Evolutionary conservation across 257 asterid genomes (phyloP), one percentile per base, ranked within the genome.

Genomic region (Capsicum chinense): DNA sequence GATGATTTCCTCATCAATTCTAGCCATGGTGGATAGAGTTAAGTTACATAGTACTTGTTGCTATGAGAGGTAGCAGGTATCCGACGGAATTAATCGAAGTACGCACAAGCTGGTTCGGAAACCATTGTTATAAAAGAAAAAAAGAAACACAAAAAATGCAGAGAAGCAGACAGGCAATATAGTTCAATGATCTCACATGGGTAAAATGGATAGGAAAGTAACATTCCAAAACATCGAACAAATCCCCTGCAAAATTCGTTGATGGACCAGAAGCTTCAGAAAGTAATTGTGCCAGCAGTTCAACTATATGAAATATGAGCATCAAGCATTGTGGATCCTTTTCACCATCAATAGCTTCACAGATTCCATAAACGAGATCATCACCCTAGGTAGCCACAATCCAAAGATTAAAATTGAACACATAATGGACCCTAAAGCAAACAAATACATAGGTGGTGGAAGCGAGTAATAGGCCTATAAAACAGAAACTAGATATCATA

Each of bases 141-240:
- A 26, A 26, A 26, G 2, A 11, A 10, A 21, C 11, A 8, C 3
- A 35, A 76, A 79, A 71, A 82, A 79, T 79, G 80, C 54, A 58
- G 35, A 84, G 57, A 15, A 56, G 48, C 80, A 73, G 83, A 85
- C 39, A 26, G 62, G 56, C 83, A 64, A 76, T 63, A 7, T 69
- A 81, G 84, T 78, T 80, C 58, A 73, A 86, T 85, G 86, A 88
- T 79, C 94, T 93, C 89, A 97, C 99, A 85, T 97, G 98, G 54
- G 97, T 93, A 88, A 95, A 95, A 89, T 92, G 97, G 85, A 97
- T 90, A 47, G 99, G 99, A 84, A 92, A 97, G 92, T 95, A 97
- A 84, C 95, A 79, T 85, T 98, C 97, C 85, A 97, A 83, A 83
- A 92, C 85, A 73, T 89, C 98, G 3, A 95, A 95, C 70, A 95